A percentile compares a stretch with the other conserved stretches of the same genome.
Evolutionary conservation across 2,329 filamentous ascomycete species (phyloP).

Genomic region (Thelonectria discophora): DNA sequence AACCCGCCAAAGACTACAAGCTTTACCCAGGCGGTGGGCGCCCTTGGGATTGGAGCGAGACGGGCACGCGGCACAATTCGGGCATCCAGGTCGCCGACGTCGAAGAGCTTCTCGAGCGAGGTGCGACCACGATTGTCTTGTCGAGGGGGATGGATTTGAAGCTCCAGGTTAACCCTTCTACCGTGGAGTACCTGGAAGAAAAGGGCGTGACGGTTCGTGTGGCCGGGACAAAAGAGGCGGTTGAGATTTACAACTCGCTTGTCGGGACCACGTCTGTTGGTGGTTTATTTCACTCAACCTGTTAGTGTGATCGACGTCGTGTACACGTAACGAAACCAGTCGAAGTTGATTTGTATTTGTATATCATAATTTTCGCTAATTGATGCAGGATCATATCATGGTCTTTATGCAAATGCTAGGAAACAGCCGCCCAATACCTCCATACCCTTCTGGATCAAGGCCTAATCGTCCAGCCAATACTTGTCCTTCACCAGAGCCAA

Average conservation of each 20-base stretch:
- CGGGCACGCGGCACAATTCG: constrained; percentile 18
- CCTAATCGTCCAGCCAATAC: constrained; percentile 17
- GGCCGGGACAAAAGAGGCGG: constrained; percentile 15
- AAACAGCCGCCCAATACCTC: too few species aligned
- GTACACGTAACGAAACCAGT: too few species aligned
- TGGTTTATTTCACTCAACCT: constrained; percentile 20
- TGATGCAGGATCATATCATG: too few species aligned
- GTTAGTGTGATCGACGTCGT: neutral
- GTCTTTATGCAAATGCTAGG: too few species aligned
- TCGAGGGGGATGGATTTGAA: constrained; percentile 23
- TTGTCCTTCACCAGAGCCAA: constrained; percentile 24
- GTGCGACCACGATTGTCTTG: constrained; percentile 20
- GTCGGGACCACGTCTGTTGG: constrained; percentile 6
- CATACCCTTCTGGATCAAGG: too few species aligned
- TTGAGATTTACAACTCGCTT: constrained; percentile 19
- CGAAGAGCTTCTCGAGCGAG: constrained; percentile 19
- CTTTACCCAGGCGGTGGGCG: constrained; percentile 24
- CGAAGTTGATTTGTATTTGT: too few species aligned
- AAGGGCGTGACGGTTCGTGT: constrained; percentile 14
- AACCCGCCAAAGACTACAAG: constrained; percentile 22
- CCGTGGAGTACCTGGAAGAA: constrained; percentile 15
- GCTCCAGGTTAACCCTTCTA: constrained; percentile 12
- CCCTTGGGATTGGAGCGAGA: constrained; percentile 25
- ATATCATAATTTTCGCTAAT: too few species aligned
- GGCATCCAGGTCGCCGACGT: constrained; percentile 19